Evolutionary conservation across 2,329 filamentous ascomycete genomes (phyloP).

Genomic region (Fusarium sarcochroum): DNA sequence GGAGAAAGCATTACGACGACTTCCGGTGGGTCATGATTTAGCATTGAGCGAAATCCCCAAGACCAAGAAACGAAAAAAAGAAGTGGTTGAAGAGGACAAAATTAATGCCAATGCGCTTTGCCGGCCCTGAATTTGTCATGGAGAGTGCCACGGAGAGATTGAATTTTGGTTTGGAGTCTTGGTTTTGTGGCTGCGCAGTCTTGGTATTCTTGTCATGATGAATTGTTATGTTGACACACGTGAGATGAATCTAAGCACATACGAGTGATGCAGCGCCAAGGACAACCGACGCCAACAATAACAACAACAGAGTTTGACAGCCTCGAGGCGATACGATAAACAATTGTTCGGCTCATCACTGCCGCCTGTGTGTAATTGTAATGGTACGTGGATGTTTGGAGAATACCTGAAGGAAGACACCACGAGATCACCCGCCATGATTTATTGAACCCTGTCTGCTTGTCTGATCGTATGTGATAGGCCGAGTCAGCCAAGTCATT

Average conservation of each 20-base stretch:
- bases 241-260: slow-evolving; percentile 12
- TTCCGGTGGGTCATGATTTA: slow-evolving; percentile 29
- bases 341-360: background rate
- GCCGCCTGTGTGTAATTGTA: slow-evolving; percentile 12
- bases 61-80: slow-evolving; percentile 19
- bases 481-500: background rate
- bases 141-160: background rate
- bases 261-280: slow-evolving; percentile 19
- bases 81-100: background rate
- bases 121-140: slow-evolving; percentile 21
- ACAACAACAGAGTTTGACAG: background rate
- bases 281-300: slow-evolving; percentile 23
- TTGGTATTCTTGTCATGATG: slow-evolving; percentile 15
- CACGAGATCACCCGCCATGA: too few species aligned
- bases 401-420: background rate
- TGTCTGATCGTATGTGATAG: slow-evolving; percentile 1
- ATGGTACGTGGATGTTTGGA: slow-evolving; percentile 1
- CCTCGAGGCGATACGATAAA: background rate
- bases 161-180: background rate
- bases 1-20: slow-evolving; percentile 42
- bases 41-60: slow-evolving; percentile 27
- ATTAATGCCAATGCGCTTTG: slow-evolving; percentile 16
- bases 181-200: slow-evolving; percentile 33
- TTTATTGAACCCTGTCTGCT: too few species aligned
- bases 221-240: slow-evolving; percentile 16